Conservation (phyloP, 192 early-diverging fungal genomes). For the Umbelopsis sp. region DNA sequence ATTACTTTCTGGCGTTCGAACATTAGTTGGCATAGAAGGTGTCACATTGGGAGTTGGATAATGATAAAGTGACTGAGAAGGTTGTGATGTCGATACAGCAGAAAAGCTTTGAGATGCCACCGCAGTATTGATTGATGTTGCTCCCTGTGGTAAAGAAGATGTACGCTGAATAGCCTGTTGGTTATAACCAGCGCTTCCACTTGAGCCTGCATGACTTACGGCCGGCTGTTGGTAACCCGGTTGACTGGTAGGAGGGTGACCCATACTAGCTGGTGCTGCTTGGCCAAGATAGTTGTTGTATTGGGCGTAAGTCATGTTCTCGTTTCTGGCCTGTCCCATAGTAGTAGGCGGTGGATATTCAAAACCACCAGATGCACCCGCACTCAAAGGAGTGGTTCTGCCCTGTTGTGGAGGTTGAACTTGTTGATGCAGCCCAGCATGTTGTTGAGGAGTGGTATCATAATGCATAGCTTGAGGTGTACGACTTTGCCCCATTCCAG, state of each 20-base stretch:
- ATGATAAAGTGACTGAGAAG: conserved; percentile 24
- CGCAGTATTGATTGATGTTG: not conserved
- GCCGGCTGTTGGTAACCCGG: not conserved
- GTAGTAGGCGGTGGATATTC: conserved; percentile 8
- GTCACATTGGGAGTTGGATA: conserved; percentile 26
- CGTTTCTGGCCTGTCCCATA: conserved; percentile 1
- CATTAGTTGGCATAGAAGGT: not conserved
- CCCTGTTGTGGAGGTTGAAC: conserved; percentile 3
- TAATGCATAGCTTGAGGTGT: conserved; percentile 5
- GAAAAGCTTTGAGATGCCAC: conserved; percentile 4
- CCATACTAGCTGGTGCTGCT: not conserved
- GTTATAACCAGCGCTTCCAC: conserved; percentile 7
- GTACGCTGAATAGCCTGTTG: conserved; percentile 21
- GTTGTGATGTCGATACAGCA: conserved; percentile 6
- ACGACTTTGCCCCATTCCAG: conserved; percentile 6
- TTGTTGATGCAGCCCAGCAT: not conserved
- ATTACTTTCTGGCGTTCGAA: conserved; percentile 3
- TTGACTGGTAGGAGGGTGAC: not conserved
- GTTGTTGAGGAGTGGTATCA: conserved; percentile 7
- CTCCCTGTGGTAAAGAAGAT: conserved; percentile 19
- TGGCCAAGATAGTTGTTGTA: conserved; percentile 13
- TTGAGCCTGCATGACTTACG: not conserved
- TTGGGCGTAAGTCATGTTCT: not conserved
- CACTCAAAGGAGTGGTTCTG: conserved; percentile 4
- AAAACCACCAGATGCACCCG: not conserved